A percentile compares a stretch with the other conserved stretches of the same genome.
These are phyloP conservation scores for Phlegmacium glaucopus DNA, from an alignment of 768 basidiomycete species.

Conservation along the genomic window DNA sequence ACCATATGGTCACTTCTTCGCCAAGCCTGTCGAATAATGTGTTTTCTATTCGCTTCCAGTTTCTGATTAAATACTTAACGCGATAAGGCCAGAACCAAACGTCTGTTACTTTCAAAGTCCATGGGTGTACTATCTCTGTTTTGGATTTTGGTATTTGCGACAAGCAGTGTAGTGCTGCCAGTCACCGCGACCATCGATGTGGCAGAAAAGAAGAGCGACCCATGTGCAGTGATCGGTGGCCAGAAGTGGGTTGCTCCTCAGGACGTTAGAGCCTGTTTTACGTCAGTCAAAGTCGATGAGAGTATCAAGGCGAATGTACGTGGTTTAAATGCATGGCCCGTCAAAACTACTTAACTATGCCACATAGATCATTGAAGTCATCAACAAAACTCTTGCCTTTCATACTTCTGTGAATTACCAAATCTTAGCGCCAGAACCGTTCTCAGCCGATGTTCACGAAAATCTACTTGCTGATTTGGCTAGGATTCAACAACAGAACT, in stretches of 20 bases:
- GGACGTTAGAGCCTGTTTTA: slow-evolving; percentile 50
- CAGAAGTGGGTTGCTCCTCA: slow-evolving; percentile 54
- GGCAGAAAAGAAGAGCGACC: slow-evolving; percentile 28
- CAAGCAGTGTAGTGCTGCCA: slow-evolving; percentile 5
- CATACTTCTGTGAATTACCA: slow-evolving; percentile 64
- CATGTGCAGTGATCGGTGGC: slow-evolving; percentile 52
- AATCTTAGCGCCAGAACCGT: slow-evolving; percentile 50
- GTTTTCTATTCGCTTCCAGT: too few species aligned
- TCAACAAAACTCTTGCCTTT: slow-evolving; percentile 58
- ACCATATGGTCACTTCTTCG: too few species aligned
- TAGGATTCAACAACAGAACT: slow-evolving; percentile 40
- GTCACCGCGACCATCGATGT: slow-evolving; percentile 2
- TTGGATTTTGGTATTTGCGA: slow-evolving; percentile 9
- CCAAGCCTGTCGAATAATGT: too few species aligned
- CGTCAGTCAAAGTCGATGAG: slow-evolving; percentile 45
- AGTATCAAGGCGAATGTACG: slow-evolving; percentile 52
- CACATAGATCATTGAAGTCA: slow-evolving; percentile 51
- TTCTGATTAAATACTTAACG: too few species aligned
- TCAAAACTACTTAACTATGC: too few species aligned
- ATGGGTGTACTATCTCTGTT: slow-evolving; percentile 10
- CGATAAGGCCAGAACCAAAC: too few species aligned
- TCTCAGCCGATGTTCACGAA: slow-evolving; percentile 52
- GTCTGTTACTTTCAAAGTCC: too few species aligned
- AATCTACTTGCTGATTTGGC: slow-evolving; percentile 50
- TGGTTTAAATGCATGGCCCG: not conserved